Evolutionary conservation across 345 rosid genomes (phyloP).

Genomic region (Lepidium sativum): DNA sequence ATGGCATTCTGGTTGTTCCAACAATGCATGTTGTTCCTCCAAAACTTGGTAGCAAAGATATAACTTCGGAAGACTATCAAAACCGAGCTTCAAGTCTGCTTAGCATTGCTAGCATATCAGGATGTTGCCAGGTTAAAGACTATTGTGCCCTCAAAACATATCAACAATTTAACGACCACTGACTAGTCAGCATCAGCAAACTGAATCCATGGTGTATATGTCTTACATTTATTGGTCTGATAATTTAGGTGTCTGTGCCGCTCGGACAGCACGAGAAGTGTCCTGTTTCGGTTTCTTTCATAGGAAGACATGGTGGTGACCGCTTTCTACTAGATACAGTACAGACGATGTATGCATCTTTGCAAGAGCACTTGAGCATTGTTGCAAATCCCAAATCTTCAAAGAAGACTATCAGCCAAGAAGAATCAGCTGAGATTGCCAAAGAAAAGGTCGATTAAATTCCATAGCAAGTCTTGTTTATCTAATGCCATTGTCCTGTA

Average conservation of each 20-base stretch:
- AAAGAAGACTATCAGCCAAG: constrained; percentile 33
- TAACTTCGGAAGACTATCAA: constrained; percentile 62
- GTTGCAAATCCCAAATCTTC: constrained; percentile 42
- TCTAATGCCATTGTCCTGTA: background rate
- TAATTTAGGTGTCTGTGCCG: constrained; percentile 64
- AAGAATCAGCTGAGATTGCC: constrained; percentile 65
- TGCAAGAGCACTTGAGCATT: constrained; percentile 60
- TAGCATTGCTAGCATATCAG: constrained; percentile 88
- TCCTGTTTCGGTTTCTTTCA: constrained; percentile 74
- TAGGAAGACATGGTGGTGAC: constrained; percentile 82
- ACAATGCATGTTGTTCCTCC: constrained; percentile 73
- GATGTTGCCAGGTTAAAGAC: constrained; percentile 84
- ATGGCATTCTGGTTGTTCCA: constrained; percentile 81
- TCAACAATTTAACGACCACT: background rate
- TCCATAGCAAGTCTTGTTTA: background rate
- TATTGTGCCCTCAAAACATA: background rate
- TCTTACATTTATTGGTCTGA: constrained; percentile 3
- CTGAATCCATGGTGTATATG: background rate
- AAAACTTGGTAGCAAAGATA: constrained; percentile 76
- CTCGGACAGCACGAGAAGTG: constrained; percentile 60
- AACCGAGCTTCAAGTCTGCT: constrained; percentile 45
- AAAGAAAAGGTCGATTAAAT: constrained; percentile 72
- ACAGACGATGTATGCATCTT: constrained; percentile 51
- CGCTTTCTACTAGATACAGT: constrained; percentile 77
- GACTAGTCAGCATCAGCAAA: background rate